These are phyloP conservation scores for Coemansia sp. DNA, from an alignment of 192 early-diverging fungal species.

Conservation along the genomic window DNA sequence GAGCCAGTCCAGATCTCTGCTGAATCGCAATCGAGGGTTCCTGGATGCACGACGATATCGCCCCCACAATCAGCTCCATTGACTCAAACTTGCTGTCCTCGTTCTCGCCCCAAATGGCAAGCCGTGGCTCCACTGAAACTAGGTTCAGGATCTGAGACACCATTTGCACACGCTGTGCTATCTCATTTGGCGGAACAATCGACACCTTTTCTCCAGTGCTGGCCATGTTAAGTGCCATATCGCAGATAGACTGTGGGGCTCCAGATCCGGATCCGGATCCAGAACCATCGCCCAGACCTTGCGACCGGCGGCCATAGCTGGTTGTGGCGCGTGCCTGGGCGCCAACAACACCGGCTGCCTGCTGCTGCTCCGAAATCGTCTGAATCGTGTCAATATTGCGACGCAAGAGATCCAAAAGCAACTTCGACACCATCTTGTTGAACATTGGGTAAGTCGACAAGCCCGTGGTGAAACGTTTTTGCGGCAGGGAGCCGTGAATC, in stretches of 20 bases:
- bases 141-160: conserved; percentile 73
- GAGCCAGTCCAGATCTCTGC: conserved; percentile 65
- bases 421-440: conserved; percentile 46
- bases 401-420: conserved; percentile 44
- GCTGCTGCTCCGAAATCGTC: conserved; percentile 53
- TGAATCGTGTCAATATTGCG: conserved; percentile 53
- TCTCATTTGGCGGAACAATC: conserved; percentile 50
- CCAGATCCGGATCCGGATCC: conserved; percentile 4
- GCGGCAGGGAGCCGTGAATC: conserved; percentile 48
- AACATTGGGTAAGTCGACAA: conserved; percentile 21
- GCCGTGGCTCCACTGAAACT: conserved; percentile 72
- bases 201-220: conserved; percentile 47
- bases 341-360: conserved; percentile 16
- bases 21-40: conserved; percentile 72
- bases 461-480: conserved; percentile 32
- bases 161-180: conserved; percentile 79
- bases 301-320: conserved; percentile 43
- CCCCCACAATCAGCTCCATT: conserved; percentile 68
- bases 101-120: conserved; percentile 73
- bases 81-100: conserved; percentile 70
- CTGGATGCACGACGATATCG: conserved; percentile 74
- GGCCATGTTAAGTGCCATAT: conserved; percentile 52
- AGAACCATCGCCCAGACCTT: conserved; percentile 11
- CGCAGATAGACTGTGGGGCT: conserved; percentile 40
- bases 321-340: conserved; percentile 32